Conservation (phyloP, 306 rosid genomes). For the cucumber (Cucumis sativus) region DNA sequence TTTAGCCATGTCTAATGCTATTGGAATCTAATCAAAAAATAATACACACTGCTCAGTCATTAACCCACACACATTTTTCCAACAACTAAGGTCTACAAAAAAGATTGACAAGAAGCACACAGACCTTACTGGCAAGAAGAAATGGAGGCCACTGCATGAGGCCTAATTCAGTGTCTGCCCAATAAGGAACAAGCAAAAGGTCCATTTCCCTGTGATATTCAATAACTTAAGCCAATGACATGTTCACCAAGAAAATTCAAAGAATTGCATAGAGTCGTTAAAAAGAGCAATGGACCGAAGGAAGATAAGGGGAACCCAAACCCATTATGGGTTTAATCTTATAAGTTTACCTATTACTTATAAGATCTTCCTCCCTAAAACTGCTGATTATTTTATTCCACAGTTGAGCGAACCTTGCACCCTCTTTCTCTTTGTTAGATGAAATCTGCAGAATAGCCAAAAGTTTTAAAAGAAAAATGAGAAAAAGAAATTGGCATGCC, state of each 20-base stretch:
- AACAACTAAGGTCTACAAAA: conserved; percentile 11
- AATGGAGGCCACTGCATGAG: conserved; percentile 95
- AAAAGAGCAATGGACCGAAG: neutral
- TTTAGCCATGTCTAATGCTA: conserved; percentile 97
- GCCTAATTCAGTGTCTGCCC: conserved; percentile 87
- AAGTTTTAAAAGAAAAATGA: neutral
- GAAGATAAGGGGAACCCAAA: neutral
- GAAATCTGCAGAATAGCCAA: conserved; percentile 33
- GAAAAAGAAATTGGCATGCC: neutral
- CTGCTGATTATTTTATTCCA: conserved; percentile 91
- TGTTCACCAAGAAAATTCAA: neutral
- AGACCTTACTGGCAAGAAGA: conserved; percentile 97
- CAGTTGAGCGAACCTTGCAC: conserved; percentile 93
- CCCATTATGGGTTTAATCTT: neutral
- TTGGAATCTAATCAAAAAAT: conserved; percentile 53
- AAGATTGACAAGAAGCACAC: conserved; percentile 6
- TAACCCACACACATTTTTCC: neutral
- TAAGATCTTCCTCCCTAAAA: conserved; percentile 96
- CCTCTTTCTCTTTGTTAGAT: conserved; percentile 67
- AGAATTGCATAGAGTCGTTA: neutral
- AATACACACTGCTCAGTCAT: neutral
- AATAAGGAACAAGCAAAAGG: conserved; percentile 94
- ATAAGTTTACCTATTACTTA: conserved; percentile 47
- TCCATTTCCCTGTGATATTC: conserved; percentile 63
- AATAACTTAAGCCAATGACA: conserved; percentile 14